phyloP scores from a whole-genome alignment of 2,329 filamentous ascomycete species.

The Huntiella abstrusa region DNA sequence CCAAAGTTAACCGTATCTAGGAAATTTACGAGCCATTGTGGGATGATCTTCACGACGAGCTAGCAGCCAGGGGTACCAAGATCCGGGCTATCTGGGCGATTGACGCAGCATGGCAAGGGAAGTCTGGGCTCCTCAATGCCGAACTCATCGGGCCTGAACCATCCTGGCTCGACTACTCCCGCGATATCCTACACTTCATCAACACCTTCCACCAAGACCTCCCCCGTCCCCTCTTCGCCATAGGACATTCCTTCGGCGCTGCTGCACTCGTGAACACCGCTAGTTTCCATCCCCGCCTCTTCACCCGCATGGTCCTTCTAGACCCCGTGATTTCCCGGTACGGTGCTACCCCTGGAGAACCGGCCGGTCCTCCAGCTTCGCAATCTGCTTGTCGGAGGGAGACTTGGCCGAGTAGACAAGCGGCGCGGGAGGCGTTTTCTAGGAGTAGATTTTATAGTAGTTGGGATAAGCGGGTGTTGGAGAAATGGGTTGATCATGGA shows the following conservation, averaged over 20 bases:
- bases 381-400: slow-evolving; percentile 59
- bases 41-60: slow-evolving; percentile 52
- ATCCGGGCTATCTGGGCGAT: slow-evolving; percentile 80
- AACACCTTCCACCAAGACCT: slow-evolving; percentile 51
- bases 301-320: slow-evolving; percentile 58
- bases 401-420: slow-evolving; percentile 57
- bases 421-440: slow-evolving; percentile 46
- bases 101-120: slow-evolving; percentile 71
- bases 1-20: slow-evolving; percentile 21
- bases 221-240: slow-evolving; percentile 62
- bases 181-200: slow-evolving; percentile 70
- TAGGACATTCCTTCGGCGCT: slow-evolving; percentile 82
- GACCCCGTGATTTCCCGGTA: slow-evolving; percentile 57
- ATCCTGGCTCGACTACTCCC: slow-evolving; percentile 67
- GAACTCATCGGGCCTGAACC: slow-evolving; percentile 64
- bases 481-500: slow-evolving; percentile 53
- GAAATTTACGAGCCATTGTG: slow-evolving; percentile 87
- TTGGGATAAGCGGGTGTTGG: slow-evolving; percentile 64
- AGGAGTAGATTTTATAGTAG: slow-evolving; percentile 51
- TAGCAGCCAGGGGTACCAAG: slow-evolving; percentile 37
- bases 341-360: slow-evolving; percentile 13
- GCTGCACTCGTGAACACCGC: slow-evolving; percentile 52
- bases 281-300: slow-evolving; percentile 61
- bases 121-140: slow-evolving; percentile 63
- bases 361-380: slow-evolving; percentile 24